phyloP scores from a whole-genome alignment of 345 rosid species.

The Mercurialis annua region DNA sequence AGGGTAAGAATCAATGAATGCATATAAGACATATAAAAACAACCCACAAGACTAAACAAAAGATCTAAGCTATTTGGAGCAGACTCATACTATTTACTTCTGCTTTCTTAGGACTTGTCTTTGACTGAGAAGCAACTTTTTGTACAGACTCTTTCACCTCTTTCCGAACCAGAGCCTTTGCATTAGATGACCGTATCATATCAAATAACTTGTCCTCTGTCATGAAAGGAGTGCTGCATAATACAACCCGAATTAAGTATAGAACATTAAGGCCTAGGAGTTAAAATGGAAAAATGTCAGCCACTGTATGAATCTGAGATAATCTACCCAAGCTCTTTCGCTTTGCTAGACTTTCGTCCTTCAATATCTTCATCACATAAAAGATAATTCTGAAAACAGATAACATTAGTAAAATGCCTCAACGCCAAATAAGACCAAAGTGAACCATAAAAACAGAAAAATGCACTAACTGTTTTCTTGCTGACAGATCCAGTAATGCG shows the following conservation, averaged over 20 bases:
- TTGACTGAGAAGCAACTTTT: slow-evolving; percentile 39
- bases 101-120: slow-evolving; percentile 55
- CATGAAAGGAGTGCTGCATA: slow-evolving; percentile 66
- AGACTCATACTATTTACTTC: slow-evolving; percentile 68
- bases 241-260: slow-evolving; percentile 20
- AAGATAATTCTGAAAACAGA: slow-evolving; percentile 74
- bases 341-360: slow-evolving; percentile 81
- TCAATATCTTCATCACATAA: slow-evolving; percentile 96
- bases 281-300: slow-evolving; percentile 14
- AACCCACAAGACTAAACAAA: neutral
- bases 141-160: slow-evolving; percentile 38
- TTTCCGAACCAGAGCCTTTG: slow-evolving; percentile 38
- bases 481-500: slow-evolving; percentile 94
- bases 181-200: slow-evolving; percentile 63
- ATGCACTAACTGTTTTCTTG: slow-evolving; percentile 80
- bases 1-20: neutral
- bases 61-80: slow-evolving; percentile 12
- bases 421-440: slow-evolving; percentile 9
- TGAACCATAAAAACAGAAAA: slow-evolving; percentile 22
- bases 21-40: neutral
- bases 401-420: slow-evolving; percentile 18
- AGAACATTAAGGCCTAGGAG: slow-evolving; percentile 5
- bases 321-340: slow-evolving; percentile 90
- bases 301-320: slow-evolving; percentile 17
- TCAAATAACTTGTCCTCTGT: slow-evolving; percentile 93